A percentile compares a stretch with the other conserved stretches of the same genome.
Evolutionary conservation across 306 rosid genomes (phyloP).

Genomic region (Trifolium dubium): DNA sequence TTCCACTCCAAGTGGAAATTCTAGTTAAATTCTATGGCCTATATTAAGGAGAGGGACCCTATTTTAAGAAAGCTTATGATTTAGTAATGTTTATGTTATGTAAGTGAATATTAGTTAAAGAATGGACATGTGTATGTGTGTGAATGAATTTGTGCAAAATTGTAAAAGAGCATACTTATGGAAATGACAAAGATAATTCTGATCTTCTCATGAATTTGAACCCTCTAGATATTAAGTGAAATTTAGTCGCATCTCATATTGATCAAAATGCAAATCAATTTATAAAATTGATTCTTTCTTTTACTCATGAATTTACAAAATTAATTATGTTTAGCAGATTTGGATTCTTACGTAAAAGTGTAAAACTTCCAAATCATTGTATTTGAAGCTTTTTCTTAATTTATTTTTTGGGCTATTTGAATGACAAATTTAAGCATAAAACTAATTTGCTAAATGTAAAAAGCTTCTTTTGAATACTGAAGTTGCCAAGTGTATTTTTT

Average conservation of each 20-base stretch:
- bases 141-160: slow-evolving; percentile 19
- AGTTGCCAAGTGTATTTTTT: too few species aligned
- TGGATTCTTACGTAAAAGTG: neutral
- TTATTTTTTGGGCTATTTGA: too few species aligned
- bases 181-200: neutral
- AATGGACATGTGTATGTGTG: slow-evolving; percentile 8
- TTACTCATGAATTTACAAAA: too few species aligned
- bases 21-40: slow-evolving; percentile 39
- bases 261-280: neutral
- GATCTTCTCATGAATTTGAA: neutral
- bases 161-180: neutral
- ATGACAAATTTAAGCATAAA: too few species aligned
- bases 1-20: slow-evolving; percentile 48
- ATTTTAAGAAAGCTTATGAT: slow-evolving; percentile 42
- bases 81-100: slow-evolving; percentile 20
- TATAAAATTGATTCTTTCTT: too few species aligned
- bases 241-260: neutral
- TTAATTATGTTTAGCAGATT: neutral
- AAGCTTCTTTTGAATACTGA: too few species aligned
- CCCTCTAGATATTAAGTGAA: neutral
- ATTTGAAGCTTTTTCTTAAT: neutral
- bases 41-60: slow-evolving; percentile 33
- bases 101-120: neutral
- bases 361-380: neutral
- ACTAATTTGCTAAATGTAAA: too few species aligned